These are phyloP conservation scores for Pichia sorboxylosa DNA, from an alignment of 1,139 yeast genomes.

Conservation along the genomic window DNA sequence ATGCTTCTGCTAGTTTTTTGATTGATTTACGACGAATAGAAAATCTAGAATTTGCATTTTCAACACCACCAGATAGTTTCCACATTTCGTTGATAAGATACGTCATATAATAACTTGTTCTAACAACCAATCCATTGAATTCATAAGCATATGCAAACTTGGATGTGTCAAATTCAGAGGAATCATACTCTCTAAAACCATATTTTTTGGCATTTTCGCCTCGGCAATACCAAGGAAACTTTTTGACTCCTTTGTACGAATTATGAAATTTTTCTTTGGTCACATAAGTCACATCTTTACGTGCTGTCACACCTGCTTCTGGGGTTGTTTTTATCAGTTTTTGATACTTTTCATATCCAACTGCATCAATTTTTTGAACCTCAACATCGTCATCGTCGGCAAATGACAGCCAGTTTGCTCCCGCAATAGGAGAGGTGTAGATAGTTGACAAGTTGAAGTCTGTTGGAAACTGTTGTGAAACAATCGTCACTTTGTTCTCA, in stretches of 20 bases:
- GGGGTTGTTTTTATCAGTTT: conserved; percentile 33
- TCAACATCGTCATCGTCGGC: conserved; percentile 26
- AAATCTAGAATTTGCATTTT: conserved; percentile 28
- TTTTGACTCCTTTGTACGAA: conserved; percentile 6
- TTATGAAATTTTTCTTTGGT: conserved; percentile 22
- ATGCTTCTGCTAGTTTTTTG: conserved; percentile 16
- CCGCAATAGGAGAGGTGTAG: conserved; percentile 71
- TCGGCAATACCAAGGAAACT: conserved; percentile 36
- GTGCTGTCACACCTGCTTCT: conserved; percentile 35
- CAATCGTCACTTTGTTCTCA: conserved; percentile 30
- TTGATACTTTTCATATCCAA: conserved; percentile 31
- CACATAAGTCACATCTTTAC: conserved; percentile 23
- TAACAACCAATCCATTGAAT: conserved; percentile 38
- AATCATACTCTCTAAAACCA: conserved; percentile 24
- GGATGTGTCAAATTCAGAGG: conserved; percentile 23
- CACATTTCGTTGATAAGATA: conserved; percentile 31
- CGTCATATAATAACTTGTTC: conserved; percentile 38
- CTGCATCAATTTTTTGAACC: conserved; percentile 30
- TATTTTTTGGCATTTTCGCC: conserved; percentile 21
- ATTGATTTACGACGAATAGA: conserved; percentile 18
- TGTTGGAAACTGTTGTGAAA: conserved; percentile 49
- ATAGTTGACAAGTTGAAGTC: conserved; percentile 29
- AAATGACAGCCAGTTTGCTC: conserved; percentile 58
- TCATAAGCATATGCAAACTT: conserved; percentile 29
- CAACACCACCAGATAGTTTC: conserved; percentile 12